Percentiles rank a stretch among this genome's conserved stretches.
Evolutionary conservation across 176 grass and related monocot genomes (phyloP).

Genomic region (Tillandsia leiboldiana): DNA sequence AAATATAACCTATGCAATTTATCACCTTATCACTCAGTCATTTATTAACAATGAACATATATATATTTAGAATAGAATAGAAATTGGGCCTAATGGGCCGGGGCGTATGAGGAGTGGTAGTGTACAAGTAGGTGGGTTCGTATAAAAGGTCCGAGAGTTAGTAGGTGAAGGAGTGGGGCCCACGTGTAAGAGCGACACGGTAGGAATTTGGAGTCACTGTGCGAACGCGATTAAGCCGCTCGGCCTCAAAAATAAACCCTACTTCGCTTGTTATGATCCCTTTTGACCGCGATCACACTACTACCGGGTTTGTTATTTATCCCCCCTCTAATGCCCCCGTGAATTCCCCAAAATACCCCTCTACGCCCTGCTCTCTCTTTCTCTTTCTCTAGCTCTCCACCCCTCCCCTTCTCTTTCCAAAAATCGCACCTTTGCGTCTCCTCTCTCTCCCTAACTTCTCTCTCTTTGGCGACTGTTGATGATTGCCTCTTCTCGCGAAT

Average conservation of each 20-base stretch:
- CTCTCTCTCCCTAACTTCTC: background rate
- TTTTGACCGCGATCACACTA: background rate
- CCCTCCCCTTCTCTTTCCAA: conserved; percentile 11
- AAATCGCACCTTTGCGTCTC: conserved; percentile 19
- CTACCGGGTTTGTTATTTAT: background rate
- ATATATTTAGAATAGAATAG: no score
- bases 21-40: no score
- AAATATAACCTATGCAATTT: no score
- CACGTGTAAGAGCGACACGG: no score
- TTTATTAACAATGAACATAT: no score
- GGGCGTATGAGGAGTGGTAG: no score
- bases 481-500: conserved; percentile 27
- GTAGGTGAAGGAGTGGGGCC: no score
- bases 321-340: background rate
- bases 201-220: no score
- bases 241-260: conserved; percentile 1
- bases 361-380: background rate
- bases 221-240: background rate
- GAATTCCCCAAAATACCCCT: background rate
- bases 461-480: conserved; percentile 3
- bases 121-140: no score
- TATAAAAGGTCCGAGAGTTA: no score
- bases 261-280: background rate
- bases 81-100: no score
- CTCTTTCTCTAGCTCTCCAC: conserved; percentile 5